phyloP scores from a whole-genome alignment of 768 basidiomycete genomes.

The Lenzites betulinus region DNA sequence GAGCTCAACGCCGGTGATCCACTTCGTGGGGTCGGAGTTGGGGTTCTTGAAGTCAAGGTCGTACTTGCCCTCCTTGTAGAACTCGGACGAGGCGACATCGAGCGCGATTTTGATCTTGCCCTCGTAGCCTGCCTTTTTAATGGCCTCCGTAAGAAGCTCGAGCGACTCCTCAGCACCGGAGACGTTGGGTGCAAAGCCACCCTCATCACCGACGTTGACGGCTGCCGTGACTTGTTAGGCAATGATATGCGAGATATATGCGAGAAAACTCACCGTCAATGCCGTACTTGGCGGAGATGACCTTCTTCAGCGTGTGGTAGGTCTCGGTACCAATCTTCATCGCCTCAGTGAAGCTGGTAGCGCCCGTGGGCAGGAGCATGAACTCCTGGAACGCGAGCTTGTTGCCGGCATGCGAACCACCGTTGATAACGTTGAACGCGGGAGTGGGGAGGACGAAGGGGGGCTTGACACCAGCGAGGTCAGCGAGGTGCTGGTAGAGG shows the following conservation, averaged over 20 bases:
- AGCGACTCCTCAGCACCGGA: slow-evolving; percentile 96
- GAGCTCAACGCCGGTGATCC: slow-evolving; percentile 91
- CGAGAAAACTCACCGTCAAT: slow-evolving; percentile 76
- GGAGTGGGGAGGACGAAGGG: slow-evolving; percentile 92
- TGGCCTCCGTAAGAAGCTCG: slow-evolving; percentile 92
- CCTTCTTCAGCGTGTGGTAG: slow-evolving; percentile 98
- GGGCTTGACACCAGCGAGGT: slow-evolving; percentile 92
- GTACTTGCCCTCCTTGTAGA: slow-evolving; percentile 99
- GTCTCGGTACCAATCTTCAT: slow-evolving; percentile 99
- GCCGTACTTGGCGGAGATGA: slow-evolving; percentile 98
- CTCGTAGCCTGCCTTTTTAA: slow-evolving; percentile 97
- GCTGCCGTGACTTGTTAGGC: slow-evolving; percentile 48
- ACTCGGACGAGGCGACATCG: slow-evolving; percentile 98
- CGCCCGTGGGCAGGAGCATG: slow-evolving; percentile 98
- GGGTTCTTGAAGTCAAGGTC: slow-evolving; percentile 99
- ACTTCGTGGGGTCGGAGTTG: slow-evolving; percentile 96
- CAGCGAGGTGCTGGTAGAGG: slow-evolving; percentile 94
- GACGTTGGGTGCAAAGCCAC: slow-evolving; percentile 99
- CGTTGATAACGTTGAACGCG: slow-evolving; percentile 99
- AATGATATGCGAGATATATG: too few relatives aligned
- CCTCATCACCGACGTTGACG: slow-evolving; percentile 99
- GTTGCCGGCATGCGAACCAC: slow-evolving; percentile 99
- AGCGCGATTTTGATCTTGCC: slow-evolving; percentile 99
- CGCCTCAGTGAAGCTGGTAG: slow-evolving; percentile 89
- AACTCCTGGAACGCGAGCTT: slow-evolving; percentile 99